Conservation (phyloP, 2,329 filamentous ascomycete species). For the Neofusicoccum laricinum region DNA sequence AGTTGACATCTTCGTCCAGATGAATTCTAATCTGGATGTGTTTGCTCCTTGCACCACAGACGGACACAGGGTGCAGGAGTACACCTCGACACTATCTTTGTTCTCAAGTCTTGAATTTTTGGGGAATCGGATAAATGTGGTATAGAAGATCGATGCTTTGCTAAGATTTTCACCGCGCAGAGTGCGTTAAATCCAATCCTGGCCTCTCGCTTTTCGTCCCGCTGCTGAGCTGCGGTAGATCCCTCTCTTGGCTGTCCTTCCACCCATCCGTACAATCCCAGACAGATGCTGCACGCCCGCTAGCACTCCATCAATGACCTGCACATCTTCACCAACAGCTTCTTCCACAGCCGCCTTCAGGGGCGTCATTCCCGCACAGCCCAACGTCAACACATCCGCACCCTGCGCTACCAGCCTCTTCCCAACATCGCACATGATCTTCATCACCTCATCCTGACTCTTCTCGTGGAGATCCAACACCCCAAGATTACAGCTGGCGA, state of each 20-base stretch:
- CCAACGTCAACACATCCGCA: constrained; percentile 44
- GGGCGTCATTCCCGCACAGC: constrained; percentile 51
- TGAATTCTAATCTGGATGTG: no score
- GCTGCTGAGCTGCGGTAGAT: constrained; percentile 40
- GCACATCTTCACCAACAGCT: constrained; percentile 45
- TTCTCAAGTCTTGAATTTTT: no score
- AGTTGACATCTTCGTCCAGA: no score
- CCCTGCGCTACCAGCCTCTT: constrained; percentile 39
- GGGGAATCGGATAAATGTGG: no score
- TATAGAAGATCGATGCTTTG: no score
- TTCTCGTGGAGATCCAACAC: constrained; percentile 46
- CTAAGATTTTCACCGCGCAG: no score
- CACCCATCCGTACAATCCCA: constrained; percentile 45
- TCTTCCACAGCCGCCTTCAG: constrained; percentile 47
- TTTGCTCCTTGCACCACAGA: no score
- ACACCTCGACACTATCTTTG: no score
- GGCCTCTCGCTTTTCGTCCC: constrained; percentile 37
- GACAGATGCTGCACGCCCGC: constrained; percentile 47
- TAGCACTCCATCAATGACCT: constrained; percentile 53
- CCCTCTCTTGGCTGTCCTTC: constrained; percentile 46
- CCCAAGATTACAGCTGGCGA: constrained; percentile 41
- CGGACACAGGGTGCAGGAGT: no score
- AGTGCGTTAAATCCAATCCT: constrained; percentile 38
- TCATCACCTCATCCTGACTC: constrained; percentile 38
- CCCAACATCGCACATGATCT: constrained; percentile 39